phyloP scores from a whole-genome alignment of 1,284 basidiomycete species.

The Cryptococcus sp. region DNA sequence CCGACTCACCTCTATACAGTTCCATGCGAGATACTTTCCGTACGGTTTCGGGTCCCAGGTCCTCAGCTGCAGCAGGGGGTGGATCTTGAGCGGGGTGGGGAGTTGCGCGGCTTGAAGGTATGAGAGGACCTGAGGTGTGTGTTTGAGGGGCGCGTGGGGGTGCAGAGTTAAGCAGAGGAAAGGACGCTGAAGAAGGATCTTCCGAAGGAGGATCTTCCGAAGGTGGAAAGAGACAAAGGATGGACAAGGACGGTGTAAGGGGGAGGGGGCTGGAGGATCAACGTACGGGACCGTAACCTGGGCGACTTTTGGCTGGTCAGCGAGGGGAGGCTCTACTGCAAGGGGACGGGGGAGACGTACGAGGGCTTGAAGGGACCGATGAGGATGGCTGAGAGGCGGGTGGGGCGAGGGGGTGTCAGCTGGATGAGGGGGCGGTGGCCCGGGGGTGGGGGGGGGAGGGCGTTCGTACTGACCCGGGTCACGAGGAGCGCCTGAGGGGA shows the following conservation, averaged over 20 bases:
- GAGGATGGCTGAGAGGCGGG: conserved; percentile 29
- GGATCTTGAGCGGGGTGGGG: conserved; percentile 41
- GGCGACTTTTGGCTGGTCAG: conserved; percentile 29
- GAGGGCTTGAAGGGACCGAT: conserved; percentile 47
- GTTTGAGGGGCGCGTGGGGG: no score
- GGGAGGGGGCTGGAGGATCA: background rate
- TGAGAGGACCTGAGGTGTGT: conserved; percentile 36
- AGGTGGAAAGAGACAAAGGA: background rate
- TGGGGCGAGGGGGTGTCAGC: background rate
- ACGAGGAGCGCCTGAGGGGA: conserved; percentile 24
- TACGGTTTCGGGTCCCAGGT: conserved; percentile 46
- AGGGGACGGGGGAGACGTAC: conserved; percentile 15
- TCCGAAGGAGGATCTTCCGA: background rate
- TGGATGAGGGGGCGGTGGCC: conserved; percentile 3
- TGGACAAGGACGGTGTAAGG: background rate
- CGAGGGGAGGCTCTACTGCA: background rate
- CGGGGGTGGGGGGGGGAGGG: background rate
- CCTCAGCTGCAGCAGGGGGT: conserved; percentile 41
- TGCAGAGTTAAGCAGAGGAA: background rate
- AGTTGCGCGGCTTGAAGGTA: conserved; percentile 47
- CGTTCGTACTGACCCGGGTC: conserved; percentile 28
- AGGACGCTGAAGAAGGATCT: background rate
- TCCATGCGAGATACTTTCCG: conserved; percentile 41
- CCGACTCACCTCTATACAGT: conserved; percentile 36
- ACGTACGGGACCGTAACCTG: conserved; percentile 44